phyloP scores from a whole-genome alignment of 2,329 filamentous ascomycete genomes.

The Calonectria fujianensis region DNA sequence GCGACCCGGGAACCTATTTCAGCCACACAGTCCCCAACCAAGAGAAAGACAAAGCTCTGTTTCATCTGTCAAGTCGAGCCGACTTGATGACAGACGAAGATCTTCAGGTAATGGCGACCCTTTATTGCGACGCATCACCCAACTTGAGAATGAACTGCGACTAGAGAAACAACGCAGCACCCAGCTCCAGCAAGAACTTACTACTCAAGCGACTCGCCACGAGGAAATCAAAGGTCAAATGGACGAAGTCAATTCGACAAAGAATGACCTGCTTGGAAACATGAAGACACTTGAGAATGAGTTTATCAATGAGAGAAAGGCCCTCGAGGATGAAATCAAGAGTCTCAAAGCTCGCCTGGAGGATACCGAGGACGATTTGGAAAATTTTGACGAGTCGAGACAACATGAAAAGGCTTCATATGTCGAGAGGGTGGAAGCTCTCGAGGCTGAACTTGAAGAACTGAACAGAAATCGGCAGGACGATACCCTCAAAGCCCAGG shows the following conservation, averaged over 20 bases:
- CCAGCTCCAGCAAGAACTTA: slow-evolving; percentile 82
- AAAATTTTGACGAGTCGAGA: slow-evolving; percentile 86
- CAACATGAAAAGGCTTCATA: slow-evolving; percentile 86
- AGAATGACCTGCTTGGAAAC: slow-evolving; percentile 94
- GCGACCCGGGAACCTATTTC: slow-evolving; percentile 74
- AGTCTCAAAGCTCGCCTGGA: slow-evolving; percentile 86
- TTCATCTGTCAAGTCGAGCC: slow-evolving; percentile 68
- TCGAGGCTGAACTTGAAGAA: slow-evolving; percentile 83
- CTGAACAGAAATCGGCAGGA: slow-evolving; percentile 75
- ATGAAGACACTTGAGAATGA: slow-evolving; percentile 94
- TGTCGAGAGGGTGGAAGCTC: slow-evolving; percentile 79
- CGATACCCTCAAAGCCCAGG: slow-evolving; percentile 74
- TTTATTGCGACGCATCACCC: slow-evolving; percentile 69
- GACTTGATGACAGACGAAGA: slow-evolving; percentile 65
- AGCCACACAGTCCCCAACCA: slow-evolving; percentile 66
- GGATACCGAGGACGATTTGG: slow-evolving; percentile 93
- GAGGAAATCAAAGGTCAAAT: slow-evolving; percentile 80
- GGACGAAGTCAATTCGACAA: slow-evolving; percentile 92
- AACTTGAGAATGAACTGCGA: slow-evolving; percentile 86
- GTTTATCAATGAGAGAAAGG: slow-evolving; percentile 89
- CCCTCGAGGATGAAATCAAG: slow-evolving; percentile 87
- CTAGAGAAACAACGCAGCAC: slow-evolving; percentile 82
- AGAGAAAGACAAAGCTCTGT: slow-evolving; percentile 70
- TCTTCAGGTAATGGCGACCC: slow-evolving; percentile 69
- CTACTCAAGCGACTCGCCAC: slow-evolving; percentile 73